Conservation (phyloP, 23 red algal genomes). For the Pyropia haitanensis region DNA sequence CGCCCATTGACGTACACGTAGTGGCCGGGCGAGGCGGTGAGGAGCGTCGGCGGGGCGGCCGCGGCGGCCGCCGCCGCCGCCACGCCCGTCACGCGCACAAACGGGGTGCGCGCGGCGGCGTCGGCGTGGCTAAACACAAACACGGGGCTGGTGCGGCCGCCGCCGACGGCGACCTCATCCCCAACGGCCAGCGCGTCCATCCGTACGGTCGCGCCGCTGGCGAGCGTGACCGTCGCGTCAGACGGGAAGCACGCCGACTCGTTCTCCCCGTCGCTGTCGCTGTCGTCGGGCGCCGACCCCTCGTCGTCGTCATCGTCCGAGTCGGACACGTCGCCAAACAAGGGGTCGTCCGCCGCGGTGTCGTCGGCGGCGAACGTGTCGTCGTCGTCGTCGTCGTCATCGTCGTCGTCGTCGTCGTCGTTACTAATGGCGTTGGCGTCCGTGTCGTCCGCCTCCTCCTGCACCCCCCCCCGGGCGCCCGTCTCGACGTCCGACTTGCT, state of each 20-base stretch:
- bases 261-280: conserved; percentile 5
- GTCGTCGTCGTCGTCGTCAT: no score
- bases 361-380: no score
- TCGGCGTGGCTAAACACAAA: conserved; percentile 4
- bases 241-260: conserved; percentile 41
- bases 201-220: conserved; percentile 12
- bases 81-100: conserved; percentile 11
- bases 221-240: conserved; percentile 40
- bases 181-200: conserved; percentile 45
- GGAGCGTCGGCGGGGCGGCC: no score
- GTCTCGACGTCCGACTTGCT: no score
- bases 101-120: conserved; percentile 7
- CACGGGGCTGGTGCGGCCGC: background rate
- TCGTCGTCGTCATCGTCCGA: no score
- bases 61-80: no score
- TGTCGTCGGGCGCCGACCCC: background rate
- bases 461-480: no score
- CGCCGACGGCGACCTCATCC: conserved; percentile 45
- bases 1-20: conserved; percentile 55
- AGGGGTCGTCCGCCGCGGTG: no score
- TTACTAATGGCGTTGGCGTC: no score
- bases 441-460: no score
- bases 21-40: conserved; percentile 19
- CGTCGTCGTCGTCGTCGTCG: no score
- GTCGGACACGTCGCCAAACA: no score